phyloP scores from a whole-genome alignment of 2,329 filamentous ascomycete genomes.

The Pseudogymnoascus sp. region DNA sequence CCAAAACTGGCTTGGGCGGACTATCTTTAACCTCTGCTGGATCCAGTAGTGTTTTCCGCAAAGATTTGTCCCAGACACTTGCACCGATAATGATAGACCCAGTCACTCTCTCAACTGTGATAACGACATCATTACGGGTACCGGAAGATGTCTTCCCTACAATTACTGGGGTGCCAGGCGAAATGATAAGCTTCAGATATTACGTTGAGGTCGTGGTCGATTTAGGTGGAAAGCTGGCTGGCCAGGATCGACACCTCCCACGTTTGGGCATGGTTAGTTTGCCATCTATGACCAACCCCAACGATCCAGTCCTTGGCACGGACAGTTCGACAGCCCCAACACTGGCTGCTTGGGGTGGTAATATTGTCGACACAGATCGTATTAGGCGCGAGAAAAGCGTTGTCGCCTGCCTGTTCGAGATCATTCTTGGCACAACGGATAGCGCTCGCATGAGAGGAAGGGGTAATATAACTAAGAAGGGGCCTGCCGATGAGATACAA shows the following conservation, averaged over 20 bases:
- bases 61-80: slow-evolving; percentile 84
- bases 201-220: slow-evolving; percentile 90
- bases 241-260: slow-evolving; percentile 41
- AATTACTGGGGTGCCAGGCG: slow-evolving; percentile 78
- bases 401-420: slow-evolving; percentile 77
- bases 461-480: slow-evolving; percentile 16
- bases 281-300: slow-evolving; percentile 16
- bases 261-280: slow-evolving; percentile 22
- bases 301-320: slow-evolving; percentile 14
- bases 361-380: slow-evolving; percentile 79
- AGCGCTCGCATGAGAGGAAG: slow-evolving; percentile 36
- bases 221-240: slow-evolving; percentile 74
- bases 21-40: slow-evolving; percentile 78
- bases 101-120: slow-evolving; percentile 62
- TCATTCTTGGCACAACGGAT: slow-evolving; percentile 79
- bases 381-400: slow-evolving; percentile 85
- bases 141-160: slow-evolving; percentile 90
- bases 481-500: neutral
- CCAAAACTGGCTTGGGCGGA: slow-evolving; percentile 75
- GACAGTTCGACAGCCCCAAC: slow-evolving; percentile 36
- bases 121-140: slow-evolving; percentile 75
- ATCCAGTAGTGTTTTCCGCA: slow-evolving; percentile 87
- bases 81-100: slow-evolving; percentile 85
- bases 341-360: slow-evolving; percentile 48
- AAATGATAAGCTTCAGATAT: slow-evolving; percentile 93